Percentiles rank a stretch among this genome's conserved stretches.
These are phyloP conservation scores for Chrysopogon serrulatus DNA, from an alignment of 176 grass and related monocot species.

Conservation along the genomic window DNA sequence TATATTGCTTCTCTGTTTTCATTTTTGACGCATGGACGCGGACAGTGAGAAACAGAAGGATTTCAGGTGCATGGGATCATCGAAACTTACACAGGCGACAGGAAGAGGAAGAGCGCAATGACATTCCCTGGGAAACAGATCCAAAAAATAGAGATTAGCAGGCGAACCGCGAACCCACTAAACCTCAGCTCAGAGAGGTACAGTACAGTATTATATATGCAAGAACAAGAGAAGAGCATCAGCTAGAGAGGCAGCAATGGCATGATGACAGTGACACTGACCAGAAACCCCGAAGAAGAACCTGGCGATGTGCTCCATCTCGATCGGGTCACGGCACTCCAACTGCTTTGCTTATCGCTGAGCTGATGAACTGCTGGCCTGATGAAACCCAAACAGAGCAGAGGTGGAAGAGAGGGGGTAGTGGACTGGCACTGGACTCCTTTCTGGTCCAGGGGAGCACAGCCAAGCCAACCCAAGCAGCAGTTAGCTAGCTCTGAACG, in stretches of 20 bases:
- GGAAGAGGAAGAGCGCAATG: constrained; percentile 80
- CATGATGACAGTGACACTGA: constrained; percentile 17
- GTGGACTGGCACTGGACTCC: neutral
- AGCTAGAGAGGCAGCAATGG: neutral
- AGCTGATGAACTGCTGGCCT: neutral
- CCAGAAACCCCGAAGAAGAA: constrained; percentile 73
- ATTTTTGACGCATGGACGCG: neutral
- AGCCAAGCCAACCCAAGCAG: neutral
- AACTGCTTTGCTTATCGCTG: neutral
- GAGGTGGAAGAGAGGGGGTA: neutral
- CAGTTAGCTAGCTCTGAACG: neutral
- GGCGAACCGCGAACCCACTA: neutral
- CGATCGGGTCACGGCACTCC: neutral
- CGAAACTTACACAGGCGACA: constrained; percentile 69
- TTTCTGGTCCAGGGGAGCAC: neutral
- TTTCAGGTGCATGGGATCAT: neutral
- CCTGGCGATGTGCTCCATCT: constrained; percentile 67
- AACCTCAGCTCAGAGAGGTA: too few species aligned
- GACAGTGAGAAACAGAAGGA: neutral
- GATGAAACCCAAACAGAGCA: neutral
- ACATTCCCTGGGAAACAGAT: constrained; percentile 52
- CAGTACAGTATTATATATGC: neutral
- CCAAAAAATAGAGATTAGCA: neutral
- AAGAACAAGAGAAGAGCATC: neutral
- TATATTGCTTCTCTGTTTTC: neutral